Evolutionary conservation across 805 yeast genomes (phyloP), one percentile per base, ranked within the genome.

Genomic region (Torulaspora microellipsoides): DNA sequence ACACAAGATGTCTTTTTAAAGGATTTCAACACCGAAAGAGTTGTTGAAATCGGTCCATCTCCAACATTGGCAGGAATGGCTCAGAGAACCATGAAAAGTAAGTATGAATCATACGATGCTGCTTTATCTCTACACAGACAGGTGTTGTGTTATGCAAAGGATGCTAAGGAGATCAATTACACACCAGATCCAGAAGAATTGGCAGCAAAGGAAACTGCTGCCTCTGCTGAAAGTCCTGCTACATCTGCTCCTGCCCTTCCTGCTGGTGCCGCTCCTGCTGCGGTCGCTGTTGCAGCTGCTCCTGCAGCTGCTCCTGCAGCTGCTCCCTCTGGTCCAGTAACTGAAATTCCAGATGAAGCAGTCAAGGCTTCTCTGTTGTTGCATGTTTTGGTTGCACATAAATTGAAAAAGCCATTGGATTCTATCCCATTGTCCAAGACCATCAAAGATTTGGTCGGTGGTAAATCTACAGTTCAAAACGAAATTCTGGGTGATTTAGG

Each of bases 61-160:
- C 98, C 99, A 48, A 93, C 99, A 34, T 77, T 93, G 65, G 93
- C 97, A 32, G 98, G 98, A 55, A 93, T 93, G 99, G 98, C 99
- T 52, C 80, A 86, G 56, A 83, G 98, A 73, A 93, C 99, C 50
- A 80, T 93, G 73, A 86, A 95, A 65, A 93, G 89, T 69, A 70
- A 70, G 50, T 95, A 90, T 69, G 98, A 93, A 71, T 85, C 96
- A 33, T 93, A 89, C 65, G 99, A 93, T 66, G 98, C 98, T 46
- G 99, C 99, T 33, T 74, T 91, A 60, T 77, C 75, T 45, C 58
- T 72, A 50, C 85, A 95, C 47, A 80, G 99, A 77, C 95, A 93
- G 70, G 95, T 93, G 32, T 76, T 93, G 60, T 87, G 96, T 65
- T 93, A 91, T 75, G 79, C 97, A 43, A 90, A 90, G 73, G 99